Evolutionary conservation across 441 rosid genomes (phyloP).

Genomic region (Capsella rubella): DNA sequence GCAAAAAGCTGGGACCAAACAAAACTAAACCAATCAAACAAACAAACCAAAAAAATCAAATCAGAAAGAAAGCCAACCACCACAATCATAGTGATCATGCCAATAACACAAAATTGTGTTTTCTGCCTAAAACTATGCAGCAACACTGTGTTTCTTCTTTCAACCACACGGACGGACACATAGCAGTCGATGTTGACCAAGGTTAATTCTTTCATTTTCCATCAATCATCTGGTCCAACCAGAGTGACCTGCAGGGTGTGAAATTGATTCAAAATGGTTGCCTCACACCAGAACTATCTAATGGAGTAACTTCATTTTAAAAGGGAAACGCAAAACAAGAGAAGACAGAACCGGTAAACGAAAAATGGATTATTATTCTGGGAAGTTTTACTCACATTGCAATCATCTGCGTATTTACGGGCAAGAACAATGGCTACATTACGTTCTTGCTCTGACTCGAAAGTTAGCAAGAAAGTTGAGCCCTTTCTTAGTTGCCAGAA

Average conservation of each 20-base stretch:
- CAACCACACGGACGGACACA: constrained; percentile 20
- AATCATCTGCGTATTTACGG: constrained; percentile 80
- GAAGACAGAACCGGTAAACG: background rate
- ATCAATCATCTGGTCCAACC: constrained; percentile 84
- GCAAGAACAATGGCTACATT: constrained; percentile 81
- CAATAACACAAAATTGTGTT: background rate
- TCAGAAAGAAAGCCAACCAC: constrained; percentile 10
- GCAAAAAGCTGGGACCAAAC: constrained; percentile 26
- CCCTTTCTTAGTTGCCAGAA: constrained; percentile 95
- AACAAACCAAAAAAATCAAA: constrained; percentile 40
- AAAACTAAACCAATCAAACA: constrained; percentile 15
- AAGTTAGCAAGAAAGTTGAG: constrained; percentile 67
- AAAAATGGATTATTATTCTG: background rate
- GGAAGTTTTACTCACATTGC: constrained; percentile 58
- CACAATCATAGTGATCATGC: constrained; percentile 18
- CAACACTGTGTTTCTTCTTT: constrained; percentile 37
- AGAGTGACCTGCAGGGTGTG: constrained; percentile 67
- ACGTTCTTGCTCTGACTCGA: constrained; percentile 88
- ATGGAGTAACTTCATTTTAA: background rate
- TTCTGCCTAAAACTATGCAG: constrained; percentile 42
- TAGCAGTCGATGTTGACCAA: constrained; percentile 10
- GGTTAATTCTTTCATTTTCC: background rate
- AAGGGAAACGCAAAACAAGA: background rate
- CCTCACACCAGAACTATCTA: background rate
- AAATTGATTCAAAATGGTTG: constrained; percentile 8